Evolutionary conservation across 139 green algal species (phyloP).

Genomic region (Volvox reticuliferus): DNA sequence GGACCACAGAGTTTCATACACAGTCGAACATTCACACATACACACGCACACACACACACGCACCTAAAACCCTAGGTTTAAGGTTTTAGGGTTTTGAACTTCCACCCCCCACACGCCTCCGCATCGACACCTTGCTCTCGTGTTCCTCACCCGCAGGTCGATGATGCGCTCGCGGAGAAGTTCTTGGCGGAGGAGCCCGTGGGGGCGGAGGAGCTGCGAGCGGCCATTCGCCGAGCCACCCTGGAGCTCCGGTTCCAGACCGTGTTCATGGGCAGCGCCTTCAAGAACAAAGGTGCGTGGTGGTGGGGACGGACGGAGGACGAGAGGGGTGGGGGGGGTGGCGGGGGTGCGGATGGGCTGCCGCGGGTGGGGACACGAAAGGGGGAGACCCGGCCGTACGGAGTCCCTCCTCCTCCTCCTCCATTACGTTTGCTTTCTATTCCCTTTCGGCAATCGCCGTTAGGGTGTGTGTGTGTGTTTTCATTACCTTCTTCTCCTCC

Average conservation of each 20-base stretch:
- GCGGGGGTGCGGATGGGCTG: too few species aligned
- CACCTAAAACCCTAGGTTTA: too few species aligned
- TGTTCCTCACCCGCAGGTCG: slow-evolving; percentile 78
- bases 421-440: too few species aligned
- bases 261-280: slow-evolving; percentile 97
- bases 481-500: not conserved
- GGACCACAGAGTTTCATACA: too few species aligned
- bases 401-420: too few species aligned
- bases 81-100: too few species aligned
- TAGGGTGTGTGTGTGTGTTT: not conserved
- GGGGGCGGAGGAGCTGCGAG: slow-evolving; percentile 72
- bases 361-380: not conserved
- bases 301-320: not conserved
- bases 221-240: slow-evolving; percentile 83
- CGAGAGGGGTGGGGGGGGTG: not conserved
- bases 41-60: too few species aligned
- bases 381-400: too few species aligned
- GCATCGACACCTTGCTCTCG: not conserved
- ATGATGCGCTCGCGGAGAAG: slow-evolving; percentile 93
- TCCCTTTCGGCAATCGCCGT: too few species aligned
- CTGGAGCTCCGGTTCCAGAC: slow-evolving; percentile 86
- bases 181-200: slow-evolving; percentile 92
- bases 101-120: too few species aligned
- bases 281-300: slow-evolving; percentile 92
- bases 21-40: too few species aligned